phyloP scores from a whole-genome alignment of 2,329 filamentous ascomycete genomes.

The Beauveria rudraprayagi region DNA sequence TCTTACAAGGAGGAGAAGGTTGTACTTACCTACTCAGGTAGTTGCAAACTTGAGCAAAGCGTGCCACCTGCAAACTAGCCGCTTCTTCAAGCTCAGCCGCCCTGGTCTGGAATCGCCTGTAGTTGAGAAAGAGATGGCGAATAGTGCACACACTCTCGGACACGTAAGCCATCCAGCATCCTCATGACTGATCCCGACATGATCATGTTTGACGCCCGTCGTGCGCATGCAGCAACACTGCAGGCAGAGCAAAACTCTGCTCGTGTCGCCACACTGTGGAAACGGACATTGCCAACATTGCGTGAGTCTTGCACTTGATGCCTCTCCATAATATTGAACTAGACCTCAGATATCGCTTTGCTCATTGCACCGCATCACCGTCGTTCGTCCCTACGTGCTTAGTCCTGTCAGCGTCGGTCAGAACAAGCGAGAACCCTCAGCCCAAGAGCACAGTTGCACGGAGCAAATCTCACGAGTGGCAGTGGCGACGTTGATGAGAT shows the following conservation, averaged over 20 bases:
- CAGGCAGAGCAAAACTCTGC: neutral
- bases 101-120: neutral
- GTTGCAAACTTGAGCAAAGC: neutral
- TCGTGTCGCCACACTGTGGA: neutral
- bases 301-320: neutral
- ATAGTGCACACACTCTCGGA: neutral
- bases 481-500: conserved; percentile 1
- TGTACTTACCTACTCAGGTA: too few relatives aligned
- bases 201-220: neutral
- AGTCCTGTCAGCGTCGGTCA: neutral
- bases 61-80: neutral
- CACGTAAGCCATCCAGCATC: neutral
- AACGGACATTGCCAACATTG: neutral
- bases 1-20: neutral
- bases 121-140: neutral
- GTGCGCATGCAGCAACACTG: neutral
- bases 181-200: neutral
- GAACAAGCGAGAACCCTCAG: neutral
- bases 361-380: neutral
- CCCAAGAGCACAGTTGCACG: neutral
- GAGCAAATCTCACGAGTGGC: neutral
- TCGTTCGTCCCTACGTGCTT: neutral
- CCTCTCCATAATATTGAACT: neutral
- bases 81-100: too few relatives aligned
- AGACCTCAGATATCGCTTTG: neutral